Conservation (phyloP, 2,329 filamentous ascomycete species). For the Dothideomycetes sp. region DNA sequence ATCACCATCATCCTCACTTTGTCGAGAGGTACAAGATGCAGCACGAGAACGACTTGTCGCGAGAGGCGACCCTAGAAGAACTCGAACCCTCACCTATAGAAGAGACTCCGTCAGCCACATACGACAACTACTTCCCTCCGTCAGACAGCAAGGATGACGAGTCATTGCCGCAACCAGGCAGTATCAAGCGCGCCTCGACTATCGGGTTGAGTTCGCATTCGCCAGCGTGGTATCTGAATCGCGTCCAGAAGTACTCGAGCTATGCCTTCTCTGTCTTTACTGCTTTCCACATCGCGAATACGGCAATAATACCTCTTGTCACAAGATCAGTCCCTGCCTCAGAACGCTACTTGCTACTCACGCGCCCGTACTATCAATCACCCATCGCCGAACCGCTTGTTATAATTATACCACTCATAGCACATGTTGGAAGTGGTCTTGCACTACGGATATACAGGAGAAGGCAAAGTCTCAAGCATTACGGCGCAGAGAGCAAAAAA, state of each 20-base stretch:
- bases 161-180: conserved; percentile 17
- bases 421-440: conserved; percentile 68
- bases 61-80: conserved; percentile 45
- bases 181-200: conserved; percentile 23
- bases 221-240: conserved; percentile 63
- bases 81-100: conserved; percentile 77
- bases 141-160: conserved; percentile 14
- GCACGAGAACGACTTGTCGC: conserved; percentile 13
- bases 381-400: conserved; percentile 68
- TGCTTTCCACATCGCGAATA: conserved; percentile 68
- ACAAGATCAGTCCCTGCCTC: conserved; percentile 62
- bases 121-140: conserved; percentile 36
- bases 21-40: conserved; percentile 9
- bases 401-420: conserved; percentile 60
- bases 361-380: conserved; percentile 85
- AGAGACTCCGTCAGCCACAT: conserved; percentile 34
- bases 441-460: conserved; percentile 66
- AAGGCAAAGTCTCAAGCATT: conserved; percentile 58
- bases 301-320: conserved; percentile 65
- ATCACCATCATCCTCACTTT: no score
- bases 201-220: conserved; percentile 55
- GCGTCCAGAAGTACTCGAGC: conserved; percentile 79
- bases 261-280: conserved; percentile 73
- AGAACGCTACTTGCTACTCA: conserved; percentile 81
- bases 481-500: conserved; percentile 55